Base-by-base conservation (phyloP, 225 moss, liverwort and hornwort species). In the Polytrichum formosum region DNA sequence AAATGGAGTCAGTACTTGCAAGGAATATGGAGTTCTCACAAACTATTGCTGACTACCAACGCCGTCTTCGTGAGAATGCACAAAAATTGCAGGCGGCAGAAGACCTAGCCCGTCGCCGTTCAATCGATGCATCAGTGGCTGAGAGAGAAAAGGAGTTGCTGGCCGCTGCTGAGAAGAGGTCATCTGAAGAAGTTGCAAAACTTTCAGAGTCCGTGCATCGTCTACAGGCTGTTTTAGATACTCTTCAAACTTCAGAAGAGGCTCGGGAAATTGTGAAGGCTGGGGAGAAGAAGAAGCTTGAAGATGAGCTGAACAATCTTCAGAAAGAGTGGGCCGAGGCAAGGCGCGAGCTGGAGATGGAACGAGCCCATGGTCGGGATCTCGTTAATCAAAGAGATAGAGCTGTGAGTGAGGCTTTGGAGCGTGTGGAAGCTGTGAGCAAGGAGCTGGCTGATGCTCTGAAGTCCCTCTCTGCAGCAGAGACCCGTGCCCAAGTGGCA, bases 21-120 rank as follows among this genome's bases (percentile, higher is more conserved):
- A 89, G 94, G 64, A 98, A 98, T 71, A 91, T 98, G 90, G 92
- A 98, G 76, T 92, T 94, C 74, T 84, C 91, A 7, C 97, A 92
- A 75, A 94, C 92, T 53, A 91, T 98, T 59, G 94, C 90, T 31
- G 92, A 98, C 37, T 94, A 94, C 77, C 94, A 98, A 71, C 88
- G 94, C 65, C 86, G 79, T 68, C 74, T 97, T 76, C 88, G 88
- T 67, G 90, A 90, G 74, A 64, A 69, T 79, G 79, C 91, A 66
- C 94, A 94, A 72, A 92, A 85, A 67, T 75, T 94, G 76, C 92
- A 91, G 78, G 87, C 82, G 35, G 86, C 97, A 65, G 92, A 98
- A 79, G 94, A 98, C 67, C 61, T 76, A 73, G 88, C 90, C 27
- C 92, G 86, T 68, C 91, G 88, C 66, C 81, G 78, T 65, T 82